Percentiles rank a stretch among this genome's conserved stretches.
Evolutionary conservation across 257 asterid genomes (phyloP).

Genomic region (Scutellaria baicalensis): DNA sequence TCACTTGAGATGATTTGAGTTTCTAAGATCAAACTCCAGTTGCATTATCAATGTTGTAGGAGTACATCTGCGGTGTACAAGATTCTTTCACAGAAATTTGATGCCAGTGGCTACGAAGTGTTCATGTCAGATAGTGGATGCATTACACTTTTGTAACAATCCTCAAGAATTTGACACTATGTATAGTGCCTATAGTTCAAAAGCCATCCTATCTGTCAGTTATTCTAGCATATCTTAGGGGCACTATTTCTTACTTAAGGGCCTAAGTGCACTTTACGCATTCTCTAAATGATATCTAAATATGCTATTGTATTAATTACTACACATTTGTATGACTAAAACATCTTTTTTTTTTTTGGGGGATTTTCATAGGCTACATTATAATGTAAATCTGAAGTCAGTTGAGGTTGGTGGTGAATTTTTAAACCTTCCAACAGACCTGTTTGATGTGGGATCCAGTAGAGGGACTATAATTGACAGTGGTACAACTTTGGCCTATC

Average conservation of each 20-base stretch:
- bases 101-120: not conserved
- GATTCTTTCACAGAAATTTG: not conserved
- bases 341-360: not conserved
- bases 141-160: not conserved
- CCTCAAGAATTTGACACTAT: not conserved
- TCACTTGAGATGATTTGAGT: no score
- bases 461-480: conserved; percentile 79
- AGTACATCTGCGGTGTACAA: not conserved
- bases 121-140: not conserved
- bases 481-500: conserved; percentile 94
- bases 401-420: conserved; percentile 75
- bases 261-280: not conserved
- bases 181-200: not conserved
- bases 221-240: not conserved
- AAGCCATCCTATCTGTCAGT: not conserved
- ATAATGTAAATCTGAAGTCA: conserved; percentile 58
- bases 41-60: not conserved
- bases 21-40: no score
- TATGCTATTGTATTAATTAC: no score
- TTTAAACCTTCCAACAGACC: conserved; percentile 49
- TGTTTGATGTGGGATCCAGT: conserved; percentile 32
- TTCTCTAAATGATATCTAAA: no score
- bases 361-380: conserved; percentile 56
- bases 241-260: not conserved
- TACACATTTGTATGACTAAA: not conserved